Evolutionary conservation across 768 basidiomycete species (phyloP).

Genomic region (Coprinopsis cinerea): DNA sequence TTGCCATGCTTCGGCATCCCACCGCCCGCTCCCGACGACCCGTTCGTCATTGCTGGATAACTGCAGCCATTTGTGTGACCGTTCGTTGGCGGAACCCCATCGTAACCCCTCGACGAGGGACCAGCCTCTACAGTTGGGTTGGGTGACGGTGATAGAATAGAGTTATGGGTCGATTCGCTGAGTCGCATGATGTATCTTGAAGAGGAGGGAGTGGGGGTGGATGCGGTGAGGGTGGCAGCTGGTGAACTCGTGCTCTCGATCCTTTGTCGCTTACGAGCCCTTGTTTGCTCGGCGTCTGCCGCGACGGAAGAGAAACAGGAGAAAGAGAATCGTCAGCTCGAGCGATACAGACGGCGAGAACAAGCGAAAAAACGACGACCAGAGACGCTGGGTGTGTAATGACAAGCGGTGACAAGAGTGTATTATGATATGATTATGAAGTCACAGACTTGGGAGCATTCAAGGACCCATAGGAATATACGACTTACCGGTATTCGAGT

Average conservation of each 20-base stretch:
- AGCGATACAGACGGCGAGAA: neutral
- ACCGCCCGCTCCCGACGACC: constrained; percentile 21
- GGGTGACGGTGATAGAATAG: constrained; percentile 38
- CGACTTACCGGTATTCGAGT: constrained; percentile 30
- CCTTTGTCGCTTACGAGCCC: constrained; percentile 71
- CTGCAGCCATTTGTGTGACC: constrained; percentile 38
- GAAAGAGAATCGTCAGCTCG: constrained; percentile 1
- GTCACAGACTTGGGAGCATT: neutral
- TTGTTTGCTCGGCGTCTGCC: constrained; percentile 44
- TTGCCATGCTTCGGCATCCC: constrained; percentile 47
- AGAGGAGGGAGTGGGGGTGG: constrained; percentile 26
- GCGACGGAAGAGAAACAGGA: constrained; percentile 12
- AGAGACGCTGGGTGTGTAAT: neutral
- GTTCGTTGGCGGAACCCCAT: constrained; percentile 25
- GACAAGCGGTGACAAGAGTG: no score
- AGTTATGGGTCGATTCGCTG: constrained; percentile 44
- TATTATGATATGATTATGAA: neutral
- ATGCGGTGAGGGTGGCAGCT: constrained; percentile 20
- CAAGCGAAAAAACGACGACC: neutral
- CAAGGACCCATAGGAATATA: constrained; percentile 7
- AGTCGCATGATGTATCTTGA: constrained; percentile 43
- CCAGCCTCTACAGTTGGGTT: constrained; percentile 42
- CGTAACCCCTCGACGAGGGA: constrained; percentile 37
- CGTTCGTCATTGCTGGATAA: constrained; percentile 28
- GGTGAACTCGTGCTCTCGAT: constrained; percentile 34